Evolutionary conservation across 306 rosid species (phyloP), one percentile per base, ranked within the genome.

Genomic region (Castanea mollissima): DNA sequence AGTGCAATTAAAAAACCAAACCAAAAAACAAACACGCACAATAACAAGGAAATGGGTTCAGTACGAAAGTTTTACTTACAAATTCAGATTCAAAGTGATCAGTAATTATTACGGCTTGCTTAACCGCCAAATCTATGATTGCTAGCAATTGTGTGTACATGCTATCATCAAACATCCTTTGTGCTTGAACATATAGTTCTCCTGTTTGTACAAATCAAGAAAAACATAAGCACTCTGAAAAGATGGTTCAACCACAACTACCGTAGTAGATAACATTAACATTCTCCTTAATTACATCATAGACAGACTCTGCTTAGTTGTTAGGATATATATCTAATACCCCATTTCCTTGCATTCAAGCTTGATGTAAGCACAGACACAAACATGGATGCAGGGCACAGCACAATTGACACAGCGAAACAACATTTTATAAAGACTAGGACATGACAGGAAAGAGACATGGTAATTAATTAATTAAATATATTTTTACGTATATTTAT

Each of bases 131-230:
- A 81, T 81, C 80, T 77, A 94, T 76, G 79, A 92, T 84, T 76
- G 90, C 87, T 76, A 92, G 77, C 84, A 92, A 74, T 78, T 85
- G 97, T 60, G 84, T 86, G 71, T 94, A 94, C 89, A 94, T 79
- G 57, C 69, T 81, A 80, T 86, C 89, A 72, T 84, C 89, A 85
- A 94, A 92, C 87, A 91, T 85, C 84, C 83, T 88, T 84, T 91
- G 90, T 77, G 97, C 97, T 85, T 94, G 99, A 76, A 89, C 90
- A 74, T 92, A 91, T 58, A 92, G 85, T 85, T 94, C 99, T 69
- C 99, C 99, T 94, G 92, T 59, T 74, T 73, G 52, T 46, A 82
- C 69, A 77, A 76, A 74, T 81, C 23, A 76, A 55, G 60, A 78
- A 71, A 69, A 76, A 70, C 80, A 35, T 60, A 71, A 19, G 81